Evolutionary conservation across 768 basidiomycete species (phyloP).

Genomic region (Lactifluus volemus): DNA sequence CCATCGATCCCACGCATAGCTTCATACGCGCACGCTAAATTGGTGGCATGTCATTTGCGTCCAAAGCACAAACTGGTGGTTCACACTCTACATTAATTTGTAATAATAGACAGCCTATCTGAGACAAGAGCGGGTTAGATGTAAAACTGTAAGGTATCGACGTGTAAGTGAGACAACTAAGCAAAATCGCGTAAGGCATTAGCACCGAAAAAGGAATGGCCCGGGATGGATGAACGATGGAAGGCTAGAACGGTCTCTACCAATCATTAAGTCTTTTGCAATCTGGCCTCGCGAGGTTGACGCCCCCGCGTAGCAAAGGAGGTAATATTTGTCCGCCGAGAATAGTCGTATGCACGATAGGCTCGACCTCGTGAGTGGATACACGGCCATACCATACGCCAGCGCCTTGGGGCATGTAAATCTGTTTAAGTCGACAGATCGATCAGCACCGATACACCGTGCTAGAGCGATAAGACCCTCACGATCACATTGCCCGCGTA

Average conservation of each 20-base stretch:
- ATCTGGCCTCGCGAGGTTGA: conserved; percentile 68
- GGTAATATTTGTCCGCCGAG: conserved; percentile 78
- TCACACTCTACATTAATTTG: conserved; percentile 5
- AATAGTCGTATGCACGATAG: conserved; percentile 82
- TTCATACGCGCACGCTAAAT: background rate
- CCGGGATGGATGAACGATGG: background rate
- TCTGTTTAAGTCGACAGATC: conserved; percentile 34
- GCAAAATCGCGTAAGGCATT: background rate
- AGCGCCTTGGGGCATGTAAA: conserved; percentile 79
- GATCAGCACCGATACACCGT: background rate
- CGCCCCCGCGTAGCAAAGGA: conserved; percentile 75
- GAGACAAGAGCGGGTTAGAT: background rate
- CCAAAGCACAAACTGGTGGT: background rate
- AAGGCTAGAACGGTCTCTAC: conserved; percentile 29
- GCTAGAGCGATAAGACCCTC: conserved; percentile 27
- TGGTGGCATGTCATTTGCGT: background rate
- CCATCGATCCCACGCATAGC: background rate
- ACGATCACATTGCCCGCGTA: conserved; percentile 90
- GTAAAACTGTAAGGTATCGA: background rate
- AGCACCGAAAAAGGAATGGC: background rate
- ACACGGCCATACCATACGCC: conserved; percentile 94
- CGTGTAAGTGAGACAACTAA: background rate
- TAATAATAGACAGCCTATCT: conserved; percentile 3
- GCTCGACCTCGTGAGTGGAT: conserved; percentile 79
- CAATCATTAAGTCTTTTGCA: conserved; percentile 64